Percentiles rank a stretch among this genome's conserved stretches.
Conservation (phyloP, 1,139 yeast species). For the Blastobotrys ciferrii region DNA sequence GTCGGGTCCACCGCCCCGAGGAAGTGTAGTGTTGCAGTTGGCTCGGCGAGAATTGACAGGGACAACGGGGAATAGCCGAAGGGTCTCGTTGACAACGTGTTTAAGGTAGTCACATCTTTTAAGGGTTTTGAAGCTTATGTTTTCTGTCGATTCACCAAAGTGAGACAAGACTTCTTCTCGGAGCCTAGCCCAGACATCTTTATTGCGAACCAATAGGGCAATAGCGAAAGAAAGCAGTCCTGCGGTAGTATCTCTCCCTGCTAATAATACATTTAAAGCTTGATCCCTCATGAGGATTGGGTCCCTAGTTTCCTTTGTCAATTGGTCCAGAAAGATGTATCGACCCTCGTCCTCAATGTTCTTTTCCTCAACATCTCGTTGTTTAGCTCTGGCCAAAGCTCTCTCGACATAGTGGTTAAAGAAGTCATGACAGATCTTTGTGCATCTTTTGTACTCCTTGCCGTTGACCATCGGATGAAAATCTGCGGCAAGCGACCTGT, state of each 20-base stretch:
- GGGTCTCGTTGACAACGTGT: constrained; percentile 49
- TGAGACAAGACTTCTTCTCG: constrained; percentile 30
- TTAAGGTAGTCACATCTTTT: constrained; percentile 51
- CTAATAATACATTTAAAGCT: constrained; percentile 49
- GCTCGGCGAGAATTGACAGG: constrained; percentile 54
- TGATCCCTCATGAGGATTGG: constrained; percentile 49
- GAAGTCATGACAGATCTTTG: constrained; percentile 32
- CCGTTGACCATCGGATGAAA: constrained; percentile 38
- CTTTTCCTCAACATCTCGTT: constrained; percentile 12
- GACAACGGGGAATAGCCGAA: constrained; percentile 58
- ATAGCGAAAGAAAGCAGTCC: constrained; percentile 46
- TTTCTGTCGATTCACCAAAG: constrained; percentile 28
- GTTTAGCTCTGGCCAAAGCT: constrained; percentile 25
- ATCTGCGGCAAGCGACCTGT: constrained; percentile 42
- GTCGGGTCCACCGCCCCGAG: constrained; percentile 42
- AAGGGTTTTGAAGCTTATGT: constrained; percentile 47
- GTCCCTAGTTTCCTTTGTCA: constrained; percentile 49
- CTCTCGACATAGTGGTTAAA: constrained; percentile 36
- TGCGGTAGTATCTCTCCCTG: constrained; percentile 56
- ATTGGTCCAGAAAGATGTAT: constrained; percentile 46
- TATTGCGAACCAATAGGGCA: constrained; percentile 48
- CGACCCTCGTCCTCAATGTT: constrained; percentile 14
- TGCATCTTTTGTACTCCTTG: constrained; percentile 36
- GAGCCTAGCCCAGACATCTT: constrained; percentile 35
- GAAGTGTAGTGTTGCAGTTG: constrained; percentile 35